These are phyloP conservation scores for Cutaneotrichosporon cutaneum DNA, from an alignment of 1,284 basidiomycete genomes.

Conservation along the genomic window DNA sequence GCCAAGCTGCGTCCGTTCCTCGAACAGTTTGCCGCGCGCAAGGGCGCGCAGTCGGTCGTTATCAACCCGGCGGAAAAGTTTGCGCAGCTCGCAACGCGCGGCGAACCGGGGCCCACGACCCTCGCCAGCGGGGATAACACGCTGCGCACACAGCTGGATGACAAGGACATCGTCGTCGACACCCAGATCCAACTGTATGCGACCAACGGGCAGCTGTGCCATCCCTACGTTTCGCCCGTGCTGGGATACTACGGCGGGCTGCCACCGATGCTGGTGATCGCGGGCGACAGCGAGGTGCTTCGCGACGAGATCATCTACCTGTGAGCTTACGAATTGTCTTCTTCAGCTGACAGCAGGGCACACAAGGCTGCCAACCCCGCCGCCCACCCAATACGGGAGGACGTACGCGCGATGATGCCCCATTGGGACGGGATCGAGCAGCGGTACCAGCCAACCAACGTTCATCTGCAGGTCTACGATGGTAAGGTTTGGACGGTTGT, in stretches of 20 bases:
- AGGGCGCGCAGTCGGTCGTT: neutral
- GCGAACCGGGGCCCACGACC: slow-evolving; percentile 13
- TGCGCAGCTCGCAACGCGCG: slow-evolving; percentile 10
- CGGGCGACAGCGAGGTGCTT: slow-evolving; percentile 86
- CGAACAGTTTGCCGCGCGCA: neutral
- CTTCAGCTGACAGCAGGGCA: slow-evolving; percentile 68
- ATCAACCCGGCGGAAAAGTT: slow-evolving; percentile 37
- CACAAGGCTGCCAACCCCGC: slow-evolving; percentile 88
- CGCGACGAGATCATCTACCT: slow-evolving; percentile 87
- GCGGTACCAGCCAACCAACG: slow-evolving; percentile 68
- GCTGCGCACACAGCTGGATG: slow-evolving; percentile 21
- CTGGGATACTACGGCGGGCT: slow-evolving; percentile 85
- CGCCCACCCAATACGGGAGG: slow-evolving; percentile 65
- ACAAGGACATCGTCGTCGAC: slow-evolving; percentile 38
- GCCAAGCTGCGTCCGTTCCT: slow-evolving; percentile 5
- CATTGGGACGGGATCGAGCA: slow-evolving; percentile 65
- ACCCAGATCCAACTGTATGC: slow-evolving; percentile 85
- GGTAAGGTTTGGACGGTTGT: slow-evolving; percentile 33
- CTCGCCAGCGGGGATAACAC: slow-evolving; percentile 38
- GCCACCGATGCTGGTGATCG: slow-evolving; percentile 81
- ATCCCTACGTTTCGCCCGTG: slow-evolving; percentile 83
- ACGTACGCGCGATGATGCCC: slow-evolving; percentile 65
- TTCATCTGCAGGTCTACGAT: slow-evolving; percentile 76
- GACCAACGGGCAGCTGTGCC: slow-evolving; percentile 75
- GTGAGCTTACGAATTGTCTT: slow-evolving; percentile 56